Base-by-base conservation (phyloP, 2,329 filamentous ascomycete species). In the Xylogone sp. region DNA sequence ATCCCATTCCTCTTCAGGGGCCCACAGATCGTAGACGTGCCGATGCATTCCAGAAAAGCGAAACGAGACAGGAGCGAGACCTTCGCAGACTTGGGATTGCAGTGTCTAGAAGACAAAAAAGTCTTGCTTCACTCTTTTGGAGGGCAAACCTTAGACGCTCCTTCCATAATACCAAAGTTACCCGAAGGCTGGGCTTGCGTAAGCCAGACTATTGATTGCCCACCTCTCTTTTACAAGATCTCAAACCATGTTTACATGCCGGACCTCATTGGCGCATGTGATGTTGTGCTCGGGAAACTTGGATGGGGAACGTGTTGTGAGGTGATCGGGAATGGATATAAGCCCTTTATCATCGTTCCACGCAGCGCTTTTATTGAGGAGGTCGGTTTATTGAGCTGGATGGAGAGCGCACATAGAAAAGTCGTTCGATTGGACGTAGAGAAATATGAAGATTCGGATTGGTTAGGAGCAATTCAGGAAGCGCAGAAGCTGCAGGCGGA, bases 271-370 rank as follows among this genome's bases (percentile, higher is more conserved):
- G 53, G 42, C 16, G 53, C 53, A 8, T 53, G 49, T 56, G 53
- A 57, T 51, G 55, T 46, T 29, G 51, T 57, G 3, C 53, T 56
- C 20, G 51, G 55, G 22, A 57, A 57, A 21, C 45, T 57, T 19
- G 53, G 55, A 18, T 56, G 55, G 55, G 53, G 51, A 6, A 56
- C 55, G 8, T 57, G 55, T 19, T 54, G 53, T 27, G 55, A 57
- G 34, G 55, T 54, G 16, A 54, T 56, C 43, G 55, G 53, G 18
- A 57, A 56, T 49, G 55, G 53, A n/a, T 50, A 53, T 45, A 53
- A 53, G 8, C 51, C 51, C 0, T 53, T 50, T 29, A 51, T 56
- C 20, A 56, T 52, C 50, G 53, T 57, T 24, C 55, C 51, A 6
- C 19, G 53, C 21, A 53, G 53, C 47, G 55, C 51, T 13, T 56